phyloP scores from a whole-genome alignment of 2,329 filamentous ascomycete species.

The Xylariales sp. region DNA sequence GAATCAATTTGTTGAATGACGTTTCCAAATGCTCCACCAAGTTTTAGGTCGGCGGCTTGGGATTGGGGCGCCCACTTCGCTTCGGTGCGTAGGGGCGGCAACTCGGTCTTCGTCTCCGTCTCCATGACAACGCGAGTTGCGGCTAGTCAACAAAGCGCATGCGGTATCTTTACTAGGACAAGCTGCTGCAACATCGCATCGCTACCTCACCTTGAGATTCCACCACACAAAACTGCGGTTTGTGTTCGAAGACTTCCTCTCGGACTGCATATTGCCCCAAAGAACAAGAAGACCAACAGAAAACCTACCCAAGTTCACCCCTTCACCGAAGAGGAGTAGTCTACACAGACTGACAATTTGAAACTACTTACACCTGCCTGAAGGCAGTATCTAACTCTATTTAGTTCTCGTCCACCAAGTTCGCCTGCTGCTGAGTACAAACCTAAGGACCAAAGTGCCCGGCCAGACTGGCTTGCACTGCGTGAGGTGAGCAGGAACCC shows the following conservation, averaged over 20 bases:
- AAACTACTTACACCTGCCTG: slow-evolving; percentile 10
- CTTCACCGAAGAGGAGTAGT: not conserved
- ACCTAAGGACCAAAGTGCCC: slow-evolving; percentile 24
- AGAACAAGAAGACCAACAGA: not conserved
- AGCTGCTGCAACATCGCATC: too few relatives aligned
- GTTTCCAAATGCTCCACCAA: not conserved
- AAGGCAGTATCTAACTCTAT: slow-evolving; percentile 16
- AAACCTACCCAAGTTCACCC: not conserved
- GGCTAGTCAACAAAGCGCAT: too few relatives aligned
- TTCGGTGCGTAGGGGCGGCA: too few relatives aligned
- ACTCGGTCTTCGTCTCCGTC: too few relatives aligned
- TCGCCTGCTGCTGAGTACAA: slow-evolving; percentile 28
- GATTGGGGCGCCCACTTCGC: not conserved
- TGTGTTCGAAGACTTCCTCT: too few relatives aligned
- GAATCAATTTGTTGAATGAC: not conserved
- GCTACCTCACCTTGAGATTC: too few relatives aligned
- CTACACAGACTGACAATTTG: not conserved
- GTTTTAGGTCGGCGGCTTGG: not conserved
- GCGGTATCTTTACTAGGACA: too few relatives aligned
- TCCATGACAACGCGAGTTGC: too few relatives aligned
- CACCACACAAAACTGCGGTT: too few relatives aligned
- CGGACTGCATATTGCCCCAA: too few relatives aligned
- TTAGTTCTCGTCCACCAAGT: slow-evolving; percentile 27
- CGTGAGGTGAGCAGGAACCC: slow-evolving; percentile 25
- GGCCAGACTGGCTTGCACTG: slow-evolving; percentile 34